These are phyloP conservation scores for Penicillium taxi DNA, from an alignment of 495 filamentous ascomycete genomes.

Conservation along the genomic window DNA sequence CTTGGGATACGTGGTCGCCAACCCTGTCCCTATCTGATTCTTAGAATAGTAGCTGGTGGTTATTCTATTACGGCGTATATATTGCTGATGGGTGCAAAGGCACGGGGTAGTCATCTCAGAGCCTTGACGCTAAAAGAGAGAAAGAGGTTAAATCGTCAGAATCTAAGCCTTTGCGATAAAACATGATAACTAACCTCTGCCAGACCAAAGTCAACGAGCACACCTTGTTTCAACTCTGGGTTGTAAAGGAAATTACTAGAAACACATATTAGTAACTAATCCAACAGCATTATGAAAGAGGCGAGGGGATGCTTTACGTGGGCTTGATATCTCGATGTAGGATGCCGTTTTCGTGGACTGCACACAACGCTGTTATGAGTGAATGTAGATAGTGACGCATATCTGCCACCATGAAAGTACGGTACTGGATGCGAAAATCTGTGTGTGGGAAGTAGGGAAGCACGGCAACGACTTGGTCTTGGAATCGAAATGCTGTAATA, in stretches of 20 bases:
- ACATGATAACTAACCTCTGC: slow-evolving; percentile 52
- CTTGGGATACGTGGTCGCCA: slow-evolving; percentile 67
- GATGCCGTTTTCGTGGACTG: slow-evolving; percentile 75
- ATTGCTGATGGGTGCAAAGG: slow-evolving; percentile 31
- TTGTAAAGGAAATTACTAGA: slow-evolving; percentile 89
- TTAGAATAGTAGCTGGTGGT: slow-evolving; percentile 37
- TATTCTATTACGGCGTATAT: slow-evolving; percentile 33
- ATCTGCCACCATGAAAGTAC: slow-evolving; percentile 73
- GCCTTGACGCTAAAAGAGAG: slow-evolving; percentile 28
- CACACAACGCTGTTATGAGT: slow-evolving; percentile 73
- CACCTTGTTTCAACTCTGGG: slow-evolving; percentile 66
- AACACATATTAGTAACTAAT: slow-evolving; percentile 9
- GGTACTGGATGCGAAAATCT: slow-evolving; percentile 94
- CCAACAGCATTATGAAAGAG: background rate
- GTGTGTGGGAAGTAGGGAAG: slow-evolving; percentile 92
- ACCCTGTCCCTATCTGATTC: slow-evolving; percentile 28
- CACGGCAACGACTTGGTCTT: slow-evolving; percentile 91
- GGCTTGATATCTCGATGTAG: slow-evolving; percentile 98
- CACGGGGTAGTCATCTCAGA: slow-evolving; percentile 37
- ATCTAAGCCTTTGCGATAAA: background rate
- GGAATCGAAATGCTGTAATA: slow-evolving; percentile 88
- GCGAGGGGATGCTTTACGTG: slow-evolving; percentile 45
- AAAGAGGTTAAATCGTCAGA: slow-evolving; percentile 6
- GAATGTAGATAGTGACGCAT: slow-evolving; percentile 85
- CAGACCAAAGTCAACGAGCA: slow-evolving; percentile 93